Evolutionary conservation across 768 basidiomycete species (phyloP), one percentile per base, ranked within the genome.

Genomic region (Bullera alba): DNA sequence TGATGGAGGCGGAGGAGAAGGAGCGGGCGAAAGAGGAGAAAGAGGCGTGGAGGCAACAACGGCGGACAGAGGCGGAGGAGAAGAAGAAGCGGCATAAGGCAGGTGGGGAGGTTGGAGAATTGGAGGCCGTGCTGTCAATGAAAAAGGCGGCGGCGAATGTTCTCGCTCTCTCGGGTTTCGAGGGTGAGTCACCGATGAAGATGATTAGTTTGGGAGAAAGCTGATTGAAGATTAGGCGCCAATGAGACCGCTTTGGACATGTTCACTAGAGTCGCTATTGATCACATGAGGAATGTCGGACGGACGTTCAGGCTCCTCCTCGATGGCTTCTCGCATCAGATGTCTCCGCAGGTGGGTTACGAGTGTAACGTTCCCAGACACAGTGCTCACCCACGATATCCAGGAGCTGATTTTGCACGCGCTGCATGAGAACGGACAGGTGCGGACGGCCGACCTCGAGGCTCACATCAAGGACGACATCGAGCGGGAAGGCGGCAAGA

Each of bases 341-440:
- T 96, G 87, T 81, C 84, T 1, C 68, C 88, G 0, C 90, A 95
- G 81, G 91, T 92, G 49, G 43, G 58, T 25, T 15, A 19, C 17
- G 10, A 22, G 4, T 38, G 34, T 26, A 29, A 4, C 22, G 21
- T 34, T 29, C 12, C 46, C 10, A 12, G 35, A n/a, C 10, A 34
- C 8, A n/a, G 22, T 35, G 5, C 16, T 21, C 28, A 19, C 26
- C 34, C 37, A 38, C 46, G 30, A 23, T 15, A 28, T 36, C n/a
- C 51, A 93, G 89, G 89, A 93, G 82, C 92, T 95, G 28, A 83
- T 93, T 30, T 78, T 91, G 1, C 89, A 93, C 69, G 85, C 88
- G 0, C 75, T 96, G 16, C 87, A 91, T 58, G 89, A 95, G 73
- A 87, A 85, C 53, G 92, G 92, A 4, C 81, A 80, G 5, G 81